Evolutionary conservation across 208 protist genomes (phyloP).

Genomic region (Leishmania major): DNA sequence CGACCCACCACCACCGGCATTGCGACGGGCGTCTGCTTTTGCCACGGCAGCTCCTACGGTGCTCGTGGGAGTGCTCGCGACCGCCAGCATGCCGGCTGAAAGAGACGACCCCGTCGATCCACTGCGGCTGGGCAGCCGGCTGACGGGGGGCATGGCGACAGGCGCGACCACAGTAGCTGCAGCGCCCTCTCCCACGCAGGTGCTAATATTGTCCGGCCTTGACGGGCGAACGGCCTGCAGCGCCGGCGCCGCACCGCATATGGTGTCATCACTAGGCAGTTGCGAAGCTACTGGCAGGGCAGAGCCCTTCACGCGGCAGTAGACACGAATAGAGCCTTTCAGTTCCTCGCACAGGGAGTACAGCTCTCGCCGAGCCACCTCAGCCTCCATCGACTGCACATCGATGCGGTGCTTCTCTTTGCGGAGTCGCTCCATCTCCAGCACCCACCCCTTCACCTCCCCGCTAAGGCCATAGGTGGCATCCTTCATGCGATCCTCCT

Average conservation of each 20-base stretch:
- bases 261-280: neutral
- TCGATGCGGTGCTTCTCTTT: constrained; percentile 27
- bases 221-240: neutral
- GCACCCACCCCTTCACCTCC: constrained; percentile 73
- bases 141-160: neutral
- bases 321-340: constrained; percentile 91
- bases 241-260: neutral
- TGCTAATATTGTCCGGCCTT: neutral
- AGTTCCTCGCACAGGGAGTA: constrained; percentile 83
- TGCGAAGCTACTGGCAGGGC: neutral
- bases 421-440: constrained; percentile 55
- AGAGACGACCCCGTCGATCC: constrained; percentile 23
- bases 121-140: constrained; percentile 1
- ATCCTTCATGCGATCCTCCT: constrained; percentile 72
- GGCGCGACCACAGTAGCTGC: neutral
- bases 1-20: constrained; percentile 5
- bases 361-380: constrained; percentile 75
- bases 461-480: constrained; percentile 66
- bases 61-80: neutral
- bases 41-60: neutral
- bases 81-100: constrained; percentile 9
- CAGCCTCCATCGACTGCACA: constrained; percentile 47
- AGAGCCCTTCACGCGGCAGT: constrained; percentile 84
- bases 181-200: neutral
- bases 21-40: neutral